Evolutionary conservation across 1,284 basidiomycete genomes (phyloP).

Genomic region (Microbotryomycetes sp.): DNA sequence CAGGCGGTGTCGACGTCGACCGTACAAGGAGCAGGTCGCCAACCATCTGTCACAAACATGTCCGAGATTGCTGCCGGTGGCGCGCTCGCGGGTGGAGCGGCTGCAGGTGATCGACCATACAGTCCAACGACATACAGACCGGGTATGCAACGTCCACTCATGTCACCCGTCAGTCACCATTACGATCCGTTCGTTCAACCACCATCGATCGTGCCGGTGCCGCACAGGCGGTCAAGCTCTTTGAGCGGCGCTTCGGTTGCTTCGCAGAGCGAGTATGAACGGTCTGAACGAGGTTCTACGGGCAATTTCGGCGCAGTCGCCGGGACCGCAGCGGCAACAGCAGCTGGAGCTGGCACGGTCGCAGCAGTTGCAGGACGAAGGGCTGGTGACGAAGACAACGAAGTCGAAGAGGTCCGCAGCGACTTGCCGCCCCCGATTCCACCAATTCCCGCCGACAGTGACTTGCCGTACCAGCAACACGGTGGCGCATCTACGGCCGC

Average conservation of each 20-base stretch:
- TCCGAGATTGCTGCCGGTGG: constrained; percentile 3
- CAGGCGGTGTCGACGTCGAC: neutral
- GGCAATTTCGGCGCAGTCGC: neutral
- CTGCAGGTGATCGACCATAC: constrained; percentile 1
- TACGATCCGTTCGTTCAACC: constrained; percentile 13
- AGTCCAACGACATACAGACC: neutral
- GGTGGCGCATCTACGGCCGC: no score
- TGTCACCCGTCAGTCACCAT: neutral
- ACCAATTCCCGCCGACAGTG: neutral
- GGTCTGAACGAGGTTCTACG: neutral
- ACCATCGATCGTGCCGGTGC: constrained; percentile 17
- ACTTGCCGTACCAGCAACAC: neutral
- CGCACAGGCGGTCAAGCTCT: constrained; percentile 4
- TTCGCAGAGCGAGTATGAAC: constrained; percentile 7
- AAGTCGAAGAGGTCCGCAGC: neutral
- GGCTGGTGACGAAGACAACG: neutral
- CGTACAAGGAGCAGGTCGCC: constrained; percentile 13
- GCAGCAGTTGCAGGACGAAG: neutral
- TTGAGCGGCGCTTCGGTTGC: constrained; percentile 1
- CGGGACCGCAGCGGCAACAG: neutral
- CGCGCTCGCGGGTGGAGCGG: constrained; percentile 8
- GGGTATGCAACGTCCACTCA: neutral
- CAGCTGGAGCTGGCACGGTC: neutral
- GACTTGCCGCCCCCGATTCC: neutral
- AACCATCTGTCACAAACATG: constrained; percentile 9